phyloP scores from a whole-genome alignment of 768 basidiomycete species.

The Lepiota brunneoincarnata region DNA sequence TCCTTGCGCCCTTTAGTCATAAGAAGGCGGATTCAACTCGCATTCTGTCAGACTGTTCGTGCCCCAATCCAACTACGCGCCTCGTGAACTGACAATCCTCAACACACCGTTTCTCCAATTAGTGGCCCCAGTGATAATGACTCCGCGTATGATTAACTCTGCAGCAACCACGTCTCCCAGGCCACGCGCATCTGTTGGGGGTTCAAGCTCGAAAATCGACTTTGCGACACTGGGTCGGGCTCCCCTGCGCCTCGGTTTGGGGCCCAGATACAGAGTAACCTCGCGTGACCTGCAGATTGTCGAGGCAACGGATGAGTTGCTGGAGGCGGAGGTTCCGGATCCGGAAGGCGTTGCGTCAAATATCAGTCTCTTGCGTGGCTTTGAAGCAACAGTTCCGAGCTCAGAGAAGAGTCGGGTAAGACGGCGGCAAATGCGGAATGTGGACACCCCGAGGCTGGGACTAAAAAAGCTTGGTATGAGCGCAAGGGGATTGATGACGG shows the following conservation, averaged over 20 bases:
- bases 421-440: slow-evolving; percentile 75
- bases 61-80: slow-evolving; percentile 22
- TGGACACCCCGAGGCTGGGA: slow-evolving; percentile 73
- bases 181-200: slow-evolving; percentile 31
- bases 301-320: slow-evolving; percentile 77
- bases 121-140: slow-evolving; percentile 92
- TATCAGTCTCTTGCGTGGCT: slow-evolving; percentile 85
- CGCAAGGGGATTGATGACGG: slow-evolving; percentile 70
- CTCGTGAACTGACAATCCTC: slow-evolving; percentile 3
- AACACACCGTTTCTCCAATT: slow-evolving; percentile 10
- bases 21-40: slow-evolving; percentile 67
- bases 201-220: slow-evolving; percentile 46
- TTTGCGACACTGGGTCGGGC: slow-evolving; percentile 82
- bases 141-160: slow-evolving; percentile 75
- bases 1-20: slow-evolving; percentile 69
- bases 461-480: slow-evolving; percentile 77
- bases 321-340: slow-evolving; percentile 71
- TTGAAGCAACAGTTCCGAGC: slow-evolving; percentile 93
- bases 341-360: slow-evolving; percentile 65
- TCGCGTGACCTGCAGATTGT: slow-evolving; percentile 83
- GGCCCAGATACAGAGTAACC: slow-evolving; percentile 59
- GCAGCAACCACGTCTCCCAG: slow-evolving; percentile 67
- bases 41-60: slow-evolving; percentile 71
- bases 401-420: slow-evolving; percentile 76
- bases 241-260: slow-evolving; percentile 65